Percentiles rank a stretch among this genome's conserved stretches.
phyloP scores from a whole-genome alignment of 2,329 filamentous ascomycete genomes.

The Stemphylium beticola region DNA sequence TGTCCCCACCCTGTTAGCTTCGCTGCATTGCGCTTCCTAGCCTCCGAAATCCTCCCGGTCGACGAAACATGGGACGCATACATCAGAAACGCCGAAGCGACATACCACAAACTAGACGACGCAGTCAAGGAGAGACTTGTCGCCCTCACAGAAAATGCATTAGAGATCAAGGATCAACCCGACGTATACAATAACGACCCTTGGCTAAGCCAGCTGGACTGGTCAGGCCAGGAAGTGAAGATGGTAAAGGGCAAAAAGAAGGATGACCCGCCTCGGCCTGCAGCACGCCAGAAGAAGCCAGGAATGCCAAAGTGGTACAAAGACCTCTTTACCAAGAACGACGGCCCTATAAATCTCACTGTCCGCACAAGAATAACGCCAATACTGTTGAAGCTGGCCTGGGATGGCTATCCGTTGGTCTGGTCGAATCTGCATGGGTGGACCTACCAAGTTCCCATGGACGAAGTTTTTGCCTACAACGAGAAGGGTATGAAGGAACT shows the following conservation, averaged over 20 bases:
- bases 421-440: constrained; percentile 96
- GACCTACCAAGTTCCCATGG: constrained; percentile 79
- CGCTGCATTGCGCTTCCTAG: constrained; percentile 89
- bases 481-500: constrained; percentile 75
- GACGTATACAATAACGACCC: constrained; percentile 78
- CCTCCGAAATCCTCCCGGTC: constrained; percentile 89
- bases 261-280: constrained; percentile 75
- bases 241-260: constrained; percentile 95
- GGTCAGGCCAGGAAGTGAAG: constrained; percentile 89
- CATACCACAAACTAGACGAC: constrained; percentile 76
- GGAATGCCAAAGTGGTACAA: constrained; percentile 98
- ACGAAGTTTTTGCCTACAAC: constrained; percentile 68
- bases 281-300: constrained; percentile 86
- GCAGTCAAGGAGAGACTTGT: constrained; percentile 79
- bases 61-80: constrained; percentile 88
- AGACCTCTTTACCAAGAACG: constrained; percentile 76
- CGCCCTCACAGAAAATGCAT: constrained; percentile 75
- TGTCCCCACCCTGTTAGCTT: constrained; percentile 98
- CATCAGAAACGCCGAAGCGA: constrained; percentile 80
- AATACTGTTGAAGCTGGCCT: constrained; percentile 79
- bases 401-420: constrained; percentile 86
- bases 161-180: constrained; percentile 72
- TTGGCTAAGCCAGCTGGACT: constrained; percentile 93
- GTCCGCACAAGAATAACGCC: constrained; percentile 89
- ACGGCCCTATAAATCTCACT: constrained; percentile 74